A percentile compares a stretch with the other conserved stretches of the same genome.
Evolutionary conservation across 2,329 filamentous ascomycete genomes (phyloP).

Genomic region (Tolypocladium album): DNA sequence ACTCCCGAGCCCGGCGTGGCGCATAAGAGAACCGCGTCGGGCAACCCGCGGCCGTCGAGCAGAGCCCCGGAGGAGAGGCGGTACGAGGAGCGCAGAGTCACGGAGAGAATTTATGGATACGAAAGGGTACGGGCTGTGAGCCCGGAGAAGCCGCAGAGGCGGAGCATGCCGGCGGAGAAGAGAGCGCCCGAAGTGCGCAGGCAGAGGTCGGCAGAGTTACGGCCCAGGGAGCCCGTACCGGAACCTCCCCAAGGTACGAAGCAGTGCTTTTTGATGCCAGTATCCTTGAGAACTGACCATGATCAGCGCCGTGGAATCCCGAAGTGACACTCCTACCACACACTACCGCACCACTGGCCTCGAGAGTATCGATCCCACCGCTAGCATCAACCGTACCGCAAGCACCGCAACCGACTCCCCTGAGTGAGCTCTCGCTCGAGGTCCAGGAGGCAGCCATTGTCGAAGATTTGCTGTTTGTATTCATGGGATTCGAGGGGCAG

Average conservation of each 20-base stretch:
- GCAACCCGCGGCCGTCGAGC: constrained; percentile 40
- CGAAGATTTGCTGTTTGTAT: constrained; percentile 85
- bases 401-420: constrained; percentile 57
- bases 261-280: background rate
- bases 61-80: constrained; percentile 29
- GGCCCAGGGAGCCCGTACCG: constrained; percentile 30
- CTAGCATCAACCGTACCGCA: constrained; percentile 65
- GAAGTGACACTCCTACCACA: constrained; percentile 62
- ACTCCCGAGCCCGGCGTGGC: constrained; percentile 27
- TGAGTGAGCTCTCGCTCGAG: constrained; percentile 64
- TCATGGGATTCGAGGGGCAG: constrained; percentile 98
- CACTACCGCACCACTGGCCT: constrained; percentile 63
- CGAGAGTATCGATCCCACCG: constrained; percentile 51
- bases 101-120: constrained; percentile 44
- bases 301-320: constrained; percentile 59
- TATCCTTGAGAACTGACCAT: background rate
- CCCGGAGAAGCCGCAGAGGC: constrained; percentile 41
- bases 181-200: constrained; percentile 25
- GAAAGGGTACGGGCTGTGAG: constrained; percentile 54
- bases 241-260: constrained; percentile 40
- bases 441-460: constrained; percentile 79
- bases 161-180: constrained; percentile 26
- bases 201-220: constrained; percentile 32
- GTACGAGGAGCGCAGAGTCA: constrained; percentile 42
- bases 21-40: constrained; percentile 49